These are phyloP conservation scores for Neospora caninum DNA, from an alignment of 169 alveolate species.

Conservation along the genomic window DNA sequence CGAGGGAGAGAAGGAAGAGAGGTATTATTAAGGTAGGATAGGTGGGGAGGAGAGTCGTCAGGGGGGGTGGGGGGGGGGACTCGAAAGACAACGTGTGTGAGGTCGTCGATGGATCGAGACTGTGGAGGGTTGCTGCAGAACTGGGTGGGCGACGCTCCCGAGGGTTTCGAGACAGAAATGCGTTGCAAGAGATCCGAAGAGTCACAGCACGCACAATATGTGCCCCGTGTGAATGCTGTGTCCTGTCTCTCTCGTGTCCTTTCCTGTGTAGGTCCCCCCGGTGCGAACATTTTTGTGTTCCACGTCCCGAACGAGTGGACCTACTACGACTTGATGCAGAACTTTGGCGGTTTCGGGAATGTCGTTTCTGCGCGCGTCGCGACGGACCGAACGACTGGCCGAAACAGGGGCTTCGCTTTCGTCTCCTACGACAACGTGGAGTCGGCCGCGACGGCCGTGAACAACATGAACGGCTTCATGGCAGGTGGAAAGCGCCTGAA, in stretches of 20 bases:
- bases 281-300: constrained; percentile 91
- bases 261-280: constrained; percentile 87
- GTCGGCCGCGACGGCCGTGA: constrained; percentile 90
- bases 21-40: too few species aligned
- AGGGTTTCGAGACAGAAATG: too few species aligned
- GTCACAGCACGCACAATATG: too few species aligned
- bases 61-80: too few species aligned
- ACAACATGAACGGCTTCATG: constrained; percentile 88
- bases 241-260: neutral
- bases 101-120: too few species aligned
- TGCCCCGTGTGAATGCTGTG: too few species aligned
- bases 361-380: constrained; percentile 91
- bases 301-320: constrained; percentile 94
- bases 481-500: constrained; percentile 86
- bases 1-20: too few species aligned
- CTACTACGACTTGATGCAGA: constrained; percentile 80
- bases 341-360: constrained; percentile 87
- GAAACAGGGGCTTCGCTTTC: constrained; percentile 92
- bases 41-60: too few species aligned
- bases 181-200: too few species aligned
- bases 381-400: constrained; percentile 86
- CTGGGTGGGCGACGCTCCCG: too few species aligned
- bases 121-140: too few species aligned
- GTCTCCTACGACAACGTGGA: constrained; percentile 88
- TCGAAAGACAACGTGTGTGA: too few species aligned